Conservation (phyloP, 257 asterid species). For the Nicotiana knightiana region DNA sequence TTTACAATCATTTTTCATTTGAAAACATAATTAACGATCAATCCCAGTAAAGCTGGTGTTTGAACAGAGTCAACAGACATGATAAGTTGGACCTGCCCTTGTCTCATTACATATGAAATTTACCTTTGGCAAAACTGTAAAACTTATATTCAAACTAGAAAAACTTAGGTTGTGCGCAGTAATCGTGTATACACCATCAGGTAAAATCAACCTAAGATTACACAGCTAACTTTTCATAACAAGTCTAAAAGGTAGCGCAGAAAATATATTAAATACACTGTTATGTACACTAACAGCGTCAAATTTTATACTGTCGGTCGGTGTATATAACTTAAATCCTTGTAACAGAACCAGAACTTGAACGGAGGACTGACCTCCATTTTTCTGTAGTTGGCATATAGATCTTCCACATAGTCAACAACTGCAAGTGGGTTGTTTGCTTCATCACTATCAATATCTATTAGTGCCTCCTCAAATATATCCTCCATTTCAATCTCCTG, state of each 20-base stretch:
- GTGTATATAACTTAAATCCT: background rate
- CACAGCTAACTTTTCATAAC: background rate
- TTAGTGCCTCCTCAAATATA: conserved; percentile 54
- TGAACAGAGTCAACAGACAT: background rate
- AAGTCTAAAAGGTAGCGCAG: background rate
- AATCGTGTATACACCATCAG: background rate
- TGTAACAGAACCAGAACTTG: background rate
- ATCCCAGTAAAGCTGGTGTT: background rate
- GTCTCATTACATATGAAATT: background rate
- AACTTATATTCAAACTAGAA: too few species aligned
- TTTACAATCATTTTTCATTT: background rate
- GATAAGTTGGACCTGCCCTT: background rate
- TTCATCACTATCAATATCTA: conserved; percentile 63
- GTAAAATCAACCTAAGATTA: background rate
- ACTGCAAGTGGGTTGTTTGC: conserved; percentile 66
- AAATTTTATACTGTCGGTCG: too few species aligned
- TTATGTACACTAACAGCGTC: too few species aligned
- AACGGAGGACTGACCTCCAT: conserved; percentile 45
- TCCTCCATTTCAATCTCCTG: conserved; percentile 90
- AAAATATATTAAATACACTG: too few species aligned
- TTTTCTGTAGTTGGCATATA: conserved; percentile 60
- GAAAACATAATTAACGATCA: background rate
- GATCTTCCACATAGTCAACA: conserved; percentile 65
- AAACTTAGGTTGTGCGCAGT: too few species aligned
- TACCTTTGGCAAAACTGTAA: background rate